Base-by-base conservation (phyloP, 202 grass and related monocot genomes). In the Hordeum pubiflorum region DNA sequence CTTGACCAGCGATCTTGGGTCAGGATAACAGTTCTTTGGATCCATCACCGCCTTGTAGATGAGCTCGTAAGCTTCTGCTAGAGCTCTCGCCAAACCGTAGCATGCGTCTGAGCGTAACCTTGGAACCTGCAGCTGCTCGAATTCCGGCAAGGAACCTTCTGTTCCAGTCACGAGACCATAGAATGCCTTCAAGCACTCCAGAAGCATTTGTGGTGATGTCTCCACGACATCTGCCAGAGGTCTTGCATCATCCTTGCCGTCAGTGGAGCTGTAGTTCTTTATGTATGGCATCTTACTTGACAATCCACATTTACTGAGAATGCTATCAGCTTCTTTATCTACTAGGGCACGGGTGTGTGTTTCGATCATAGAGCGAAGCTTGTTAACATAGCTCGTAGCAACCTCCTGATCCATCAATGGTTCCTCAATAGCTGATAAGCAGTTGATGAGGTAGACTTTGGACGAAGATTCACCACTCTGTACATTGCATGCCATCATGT, bases 371-470 rank as follows among this genome's bases (percentile, higher is more conserved):
- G 89, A 91, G 31, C 74, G 32, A 43, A 99, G 78, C 50, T 87
- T 90, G 55, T 83, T 81, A 39, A 91, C 80, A 83, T 96, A 99
- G 37, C 80, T 89, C 76, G 87, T 79, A 43, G 96, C 92, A 64
- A 87, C 88, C 56, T 87, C 89, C 71, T 96, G 92, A 44, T 75
- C 81, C 64, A 89, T 83, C 23, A 99, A 66, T 67, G 92, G 89
- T 52, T 93, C 92, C 78, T 91, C 89, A 87, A 96, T 96, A 85
- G 90, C 90, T 85, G 96, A 99, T 62, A 99, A 89, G 69, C 96
- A 99, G 74, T 99, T 96, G 80, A 99, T 91, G 78, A 99, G 88
- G 87, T 91, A 99, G 48, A 99, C 84, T 76, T 93, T 99, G 36
- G 87, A 90, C 4, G 87, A 93, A 32, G 85, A 91, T 80, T 99